Evolutionary conservation across 768 basidiomycete species (phyloP), one percentile per base, ranked within the genome.

Genomic region (Russula sp.): DNA sequence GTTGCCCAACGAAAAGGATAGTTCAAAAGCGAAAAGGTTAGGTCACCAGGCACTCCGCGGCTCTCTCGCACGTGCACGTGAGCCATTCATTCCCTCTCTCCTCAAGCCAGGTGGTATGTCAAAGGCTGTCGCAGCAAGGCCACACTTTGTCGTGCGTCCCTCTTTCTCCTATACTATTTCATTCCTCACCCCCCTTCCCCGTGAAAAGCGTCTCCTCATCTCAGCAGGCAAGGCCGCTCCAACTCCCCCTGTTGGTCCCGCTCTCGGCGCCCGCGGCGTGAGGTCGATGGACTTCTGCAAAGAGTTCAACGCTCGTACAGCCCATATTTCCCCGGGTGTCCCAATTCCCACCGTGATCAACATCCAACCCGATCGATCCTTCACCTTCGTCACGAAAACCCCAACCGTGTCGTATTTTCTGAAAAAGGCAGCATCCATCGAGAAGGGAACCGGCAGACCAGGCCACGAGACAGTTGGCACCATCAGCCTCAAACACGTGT

Each of bases 241-340:
- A 20, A 90, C 92, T 44, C 96, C 96, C 62, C 96, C 96, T 10
- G 90, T 99, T 57, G 96, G 96, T 72, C 96, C 96, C 60, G 96
- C 95, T 36, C 84, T 99, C 59, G 97, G 97, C 79, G 96, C 97
- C 68, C 87, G 93, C 72, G 97, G 97, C 71, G 95, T 99, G 70
- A 98, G 97, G 78, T 94, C 94, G 30, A 98, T 98, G 90, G 97
- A 99, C 78, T 99, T 99, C 74, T 97, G 94, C 82, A 99, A 98
- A 76, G 94, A 98, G 75, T 99, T 98, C 79, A 99, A 99, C 73
- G 95, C 96, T n/a, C 87, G 88, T 68, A 98, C 96, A 22, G 88
- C 92, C 36, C 88, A 92, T 74, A 82, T 96, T 42, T 83, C 86
- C 66, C 86, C 88, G 20, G 92, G 92, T 40, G 84, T 90, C 11